Evolutionary conservation across 2,329 filamentous ascomycete genomes (phyloP), one percentile per base, ranked within the genome.

Genomic region (Plenodomus tracheiphilus): DNA sequence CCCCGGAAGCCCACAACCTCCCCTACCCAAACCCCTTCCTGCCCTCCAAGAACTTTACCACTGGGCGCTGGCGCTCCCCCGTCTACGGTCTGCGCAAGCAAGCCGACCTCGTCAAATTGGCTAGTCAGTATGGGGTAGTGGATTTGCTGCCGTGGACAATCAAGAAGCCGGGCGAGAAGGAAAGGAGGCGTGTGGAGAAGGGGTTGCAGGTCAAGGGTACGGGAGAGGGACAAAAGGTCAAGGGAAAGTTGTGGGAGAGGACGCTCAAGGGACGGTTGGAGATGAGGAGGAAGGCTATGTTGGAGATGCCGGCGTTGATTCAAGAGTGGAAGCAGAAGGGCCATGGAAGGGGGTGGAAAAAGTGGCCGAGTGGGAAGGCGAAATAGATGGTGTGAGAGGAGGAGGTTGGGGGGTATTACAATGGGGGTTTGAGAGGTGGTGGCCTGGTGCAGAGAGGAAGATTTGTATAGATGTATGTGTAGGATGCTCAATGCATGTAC

Each of bases 191-290:
- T 49, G 83, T 91, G 49, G 88, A 95, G 78, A 81, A 87, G 57
- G 93, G 92, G 41, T 71, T 96, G 72, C 81, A 86, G 54, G 88
- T 97, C 49, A 93, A 92, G 83, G 93, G 93, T 64, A 97, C 93
- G 1, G 93, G 94, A 80, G 85, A 91, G 60, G 93, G 91, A 49
- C 86, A 97, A 76, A 86, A 82, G 75, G 93, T 97, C 72, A 99
- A 97, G 87, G 94, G 94, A 74, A 93, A 97, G 75, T 81, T 85
- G 64, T 89, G 92, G 85, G 94, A 99, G 80, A 85, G 94, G 70
- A 88, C 87, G 66, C 79, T 97, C 78, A 86, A 89, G 76, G 80
- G 82, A 53, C 85, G 86, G 80, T 85, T 97, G 82, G 91, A 96
- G 73, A 85, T 89, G 77, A 86, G 91, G 76, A 88, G 88, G 81